A percentile compares a stretch with the other conserved stretches of the same genome.
Conservation (phyloP, 768 basidiomycete species). For the Tylopilus balloui region DNA sequence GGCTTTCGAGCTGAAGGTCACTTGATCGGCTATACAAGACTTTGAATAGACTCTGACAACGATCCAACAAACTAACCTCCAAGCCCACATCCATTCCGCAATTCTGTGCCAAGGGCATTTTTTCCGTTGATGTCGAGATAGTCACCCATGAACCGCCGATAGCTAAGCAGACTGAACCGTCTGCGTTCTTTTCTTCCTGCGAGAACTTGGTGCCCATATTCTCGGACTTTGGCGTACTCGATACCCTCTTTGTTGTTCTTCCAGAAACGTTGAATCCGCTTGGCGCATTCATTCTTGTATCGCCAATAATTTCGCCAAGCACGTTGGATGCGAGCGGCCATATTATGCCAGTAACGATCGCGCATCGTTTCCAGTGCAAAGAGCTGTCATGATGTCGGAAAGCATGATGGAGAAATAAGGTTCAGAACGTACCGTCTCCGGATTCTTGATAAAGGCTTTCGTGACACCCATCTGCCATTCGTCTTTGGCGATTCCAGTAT, state of each 20-base stretch:
- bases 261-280: conserved; percentile 97
- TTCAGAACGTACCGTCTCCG: conserved; percentile 72
- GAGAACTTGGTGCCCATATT: conserved; percentile 90
- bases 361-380: conserved; percentile 99
- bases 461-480: conserved; percentile 99
- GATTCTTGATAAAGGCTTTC: conserved; percentile 99
- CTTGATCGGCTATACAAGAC: conserved; percentile 56
- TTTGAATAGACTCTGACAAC: neutral
- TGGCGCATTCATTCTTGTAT: conserved; percentile 92
- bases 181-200: conserved; percentile 91
- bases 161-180: conserved; percentile 89
- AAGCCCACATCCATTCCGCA: conserved; percentile 68
- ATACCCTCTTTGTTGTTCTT: conserved; percentile 95
- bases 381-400: conserved; percentile 47
- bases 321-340: conserved; percentile 95
- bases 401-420: neutral
- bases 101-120: conserved; percentile 69
- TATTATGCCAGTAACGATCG: conserved; percentile 99
- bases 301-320: conserved; percentile 95
- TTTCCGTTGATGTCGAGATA: conserved; percentile 89
- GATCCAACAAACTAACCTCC: conserved; percentile 48
- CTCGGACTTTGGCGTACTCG: conserved; percentile 84
- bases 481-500: conserved; percentile 92
- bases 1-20: conserved; percentile 77
- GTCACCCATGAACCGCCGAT: conserved; percentile 93